Conservation (phyloP, 2,329 filamentous ascomycete species). For the Fusarium lateritium region DNA sequence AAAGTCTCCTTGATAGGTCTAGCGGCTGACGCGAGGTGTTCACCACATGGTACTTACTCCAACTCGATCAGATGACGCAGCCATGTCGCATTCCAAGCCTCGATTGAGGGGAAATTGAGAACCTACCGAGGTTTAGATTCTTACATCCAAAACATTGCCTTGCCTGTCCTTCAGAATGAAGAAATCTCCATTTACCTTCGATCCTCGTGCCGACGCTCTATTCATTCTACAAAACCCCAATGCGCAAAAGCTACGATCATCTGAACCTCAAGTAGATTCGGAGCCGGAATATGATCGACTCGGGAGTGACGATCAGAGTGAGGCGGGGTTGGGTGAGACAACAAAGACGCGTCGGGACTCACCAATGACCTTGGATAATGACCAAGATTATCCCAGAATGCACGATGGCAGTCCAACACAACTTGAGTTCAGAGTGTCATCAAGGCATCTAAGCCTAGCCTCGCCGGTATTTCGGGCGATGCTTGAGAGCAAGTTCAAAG, state of each 20-base stretch:
- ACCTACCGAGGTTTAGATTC: background rate
- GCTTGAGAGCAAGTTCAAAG: constrained; percentile 28
- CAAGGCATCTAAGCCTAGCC: constrained; percentile 29
- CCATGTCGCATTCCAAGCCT: constrained; percentile 24
- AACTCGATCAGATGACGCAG: constrained; percentile 36
- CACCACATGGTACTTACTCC: constrained; percentile 19
- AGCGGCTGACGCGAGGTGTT: constrained; percentile 19
- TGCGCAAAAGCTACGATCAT: background rate
- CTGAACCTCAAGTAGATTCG: constrained; percentile 16
- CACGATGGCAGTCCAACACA: background rate
- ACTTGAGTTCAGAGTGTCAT: constrained; percentile 29
- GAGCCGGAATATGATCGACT: constrained; percentile 30
- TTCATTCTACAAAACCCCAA: constrained; percentile 25
- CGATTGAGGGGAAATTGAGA: constrained; percentile 29
- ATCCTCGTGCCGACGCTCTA: constrained; percentile 27
- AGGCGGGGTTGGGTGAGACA: constrained; percentile 17
- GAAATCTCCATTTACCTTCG: constrained; percentile 23
- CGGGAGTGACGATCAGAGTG: background rate
- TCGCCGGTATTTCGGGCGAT: constrained; percentile 37
- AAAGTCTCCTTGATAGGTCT: constrained; percentile 19
- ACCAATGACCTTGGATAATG: constrained; percentile 26
- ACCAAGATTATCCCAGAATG: constrained; percentile 17
- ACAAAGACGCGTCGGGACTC: constrained; percentile 20
- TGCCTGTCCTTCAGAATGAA: constrained; percentile 17
- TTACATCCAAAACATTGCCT: background rate